Conservation (phyloP, 768 basidiomycete genomes). For the Tulasnella sp. region DNA sequence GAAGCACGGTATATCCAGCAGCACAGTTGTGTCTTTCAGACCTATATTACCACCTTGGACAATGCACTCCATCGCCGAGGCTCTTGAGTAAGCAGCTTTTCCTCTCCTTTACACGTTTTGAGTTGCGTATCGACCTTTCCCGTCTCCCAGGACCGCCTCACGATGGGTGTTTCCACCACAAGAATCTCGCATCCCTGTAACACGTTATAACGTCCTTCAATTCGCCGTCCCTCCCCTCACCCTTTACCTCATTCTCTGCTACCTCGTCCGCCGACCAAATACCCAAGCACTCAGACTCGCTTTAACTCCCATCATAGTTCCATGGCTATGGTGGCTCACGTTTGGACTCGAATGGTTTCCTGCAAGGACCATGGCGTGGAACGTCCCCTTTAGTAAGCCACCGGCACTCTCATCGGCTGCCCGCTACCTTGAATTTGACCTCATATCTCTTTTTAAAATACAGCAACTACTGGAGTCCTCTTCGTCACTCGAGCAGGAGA, state of each 20-base stretch:
- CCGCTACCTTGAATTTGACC: background rate
- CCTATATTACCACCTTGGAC: background rate
- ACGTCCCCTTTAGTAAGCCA: slow-evolving; percentile 13
- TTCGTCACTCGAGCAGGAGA: slow-evolving; percentile 5
- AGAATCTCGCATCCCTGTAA: background rate
- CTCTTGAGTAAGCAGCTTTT: background rate
- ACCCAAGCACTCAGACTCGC: slow-evolving; percentile 1
- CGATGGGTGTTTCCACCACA: background rate
- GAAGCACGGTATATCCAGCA: background rate
- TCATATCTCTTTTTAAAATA: background rate
- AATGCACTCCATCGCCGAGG: background rate
- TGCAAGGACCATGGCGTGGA: slow-evolving; percentile 14
- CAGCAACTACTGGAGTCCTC: slow-evolving; percentile 4
- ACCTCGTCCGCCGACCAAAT: slow-evolving; percentile 13
- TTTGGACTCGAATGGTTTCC: slow-evolving; percentile 8
- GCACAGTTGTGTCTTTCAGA: background rate
- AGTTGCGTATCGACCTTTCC: background rate
- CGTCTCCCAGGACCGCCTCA: background rate
- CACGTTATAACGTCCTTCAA: background rate
- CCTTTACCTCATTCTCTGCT: slow-evolving; percentile 12
- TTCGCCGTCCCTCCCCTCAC: background rate
- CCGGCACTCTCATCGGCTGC: background rate
- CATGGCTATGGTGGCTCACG: slow-evolving; percentile 11
- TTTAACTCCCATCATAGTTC: background rate
- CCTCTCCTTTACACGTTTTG: background rate